Conservation (phyloP, 768 basidiomycete species). For the Lactarius indigo region DNA sequence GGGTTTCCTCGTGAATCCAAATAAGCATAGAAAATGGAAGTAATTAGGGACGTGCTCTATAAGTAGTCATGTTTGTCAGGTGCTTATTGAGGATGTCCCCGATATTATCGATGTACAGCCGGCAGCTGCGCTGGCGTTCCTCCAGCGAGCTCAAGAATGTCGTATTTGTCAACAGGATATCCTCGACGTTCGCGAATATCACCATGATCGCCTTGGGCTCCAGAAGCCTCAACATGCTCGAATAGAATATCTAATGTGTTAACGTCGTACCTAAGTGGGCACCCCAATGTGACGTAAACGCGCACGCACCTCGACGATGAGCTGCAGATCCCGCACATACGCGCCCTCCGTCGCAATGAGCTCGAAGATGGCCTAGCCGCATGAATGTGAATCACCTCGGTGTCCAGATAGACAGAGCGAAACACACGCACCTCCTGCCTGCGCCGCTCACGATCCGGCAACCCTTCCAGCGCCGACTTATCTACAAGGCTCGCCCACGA, state of each 20-base stretch:
- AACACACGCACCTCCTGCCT: constrained; percentile 70
- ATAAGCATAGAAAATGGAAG: neutral
- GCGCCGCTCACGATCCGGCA: constrained; percentile 73
- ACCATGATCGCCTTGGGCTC: constrained; percentile 74
- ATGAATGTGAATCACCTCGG: too few relatives aligned
- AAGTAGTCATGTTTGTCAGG: constrained; percentile 73
- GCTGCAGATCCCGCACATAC: constrained; percentile 88
- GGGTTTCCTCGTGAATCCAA: neutral
- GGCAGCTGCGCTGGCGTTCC: constrained; percentile 84
- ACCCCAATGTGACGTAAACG: neutral
- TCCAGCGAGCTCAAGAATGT: constrained; percentile 86
- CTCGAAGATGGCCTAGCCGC: constrained; percentile 80
- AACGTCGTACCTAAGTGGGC: neutral
- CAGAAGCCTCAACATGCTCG: constrained; percentile 65
- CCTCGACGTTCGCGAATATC: constrained; percentile 92
- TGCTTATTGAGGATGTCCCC: constrained; percentile 79
- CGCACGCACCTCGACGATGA: constrained; percentile 75
- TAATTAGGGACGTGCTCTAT: constrained; percentile 55
- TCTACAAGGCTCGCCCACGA: constrained; percentile 95
- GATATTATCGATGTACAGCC: constrained; percentile 87
- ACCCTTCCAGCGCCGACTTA: constrained; percentile 73
- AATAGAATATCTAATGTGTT: constrained; percentile 78
- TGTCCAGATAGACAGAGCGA: neutral
- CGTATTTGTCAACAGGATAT: constrained; percentile 85
- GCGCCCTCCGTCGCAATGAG: constrained; percentile 86